Percentiles rank a stretch among this genome's conserved stretches.
Conservation (phyloP, 2,329 filamentous ascomycete genomes). For the Penicillium vulpinum region DNA sequence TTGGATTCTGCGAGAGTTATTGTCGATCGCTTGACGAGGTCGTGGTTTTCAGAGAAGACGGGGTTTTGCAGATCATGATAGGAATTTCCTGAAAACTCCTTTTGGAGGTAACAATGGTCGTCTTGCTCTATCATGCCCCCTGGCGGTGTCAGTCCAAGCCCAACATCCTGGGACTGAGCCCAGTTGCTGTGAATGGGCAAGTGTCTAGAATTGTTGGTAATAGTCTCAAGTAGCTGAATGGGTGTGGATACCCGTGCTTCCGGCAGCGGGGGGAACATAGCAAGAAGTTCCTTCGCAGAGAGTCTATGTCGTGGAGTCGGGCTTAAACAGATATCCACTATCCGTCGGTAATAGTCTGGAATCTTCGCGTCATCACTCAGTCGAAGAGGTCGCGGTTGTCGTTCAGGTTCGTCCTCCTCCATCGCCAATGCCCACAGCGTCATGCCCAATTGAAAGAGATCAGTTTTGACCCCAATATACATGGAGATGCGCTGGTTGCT, state of each 20-base stretch:
- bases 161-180: neutral
- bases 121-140: neutral
- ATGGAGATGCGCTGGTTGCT: slow-evolving; percentile 89
- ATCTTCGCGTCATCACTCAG: slow-evolving; percentile 58
- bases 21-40: slow-evolving; percentile 21
- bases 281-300: slow-evolving; percentile 71
- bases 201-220: slow-evolving; percentile 1
- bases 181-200: slow-evolving; percentile 12
- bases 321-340: slow-evolving; percentile 76
- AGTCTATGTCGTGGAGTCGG: slow-evolving; percentile 70
- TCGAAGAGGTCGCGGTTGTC: slow-evolving; percentile 67
- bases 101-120: slow-evolving; percentile 5
- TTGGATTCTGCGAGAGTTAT: slow-evolving; percentile 24
- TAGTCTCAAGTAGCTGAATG: slow-evolving; percentile 4
- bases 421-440: slow-evolving; percentile 89
- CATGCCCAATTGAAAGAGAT: slow-evolving; percentile 95
- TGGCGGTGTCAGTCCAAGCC: neutral
- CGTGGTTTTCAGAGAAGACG: slow-evolving; percentile 13
- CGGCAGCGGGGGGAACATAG: slow-evolving; percentile 59
- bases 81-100: slow-evolving; percentile 4
- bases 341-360: slow-evolving; percentile 74
- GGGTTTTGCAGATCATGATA: slow-evolving; percentile 6
- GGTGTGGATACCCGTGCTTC: slow-evolving; percentile 16
- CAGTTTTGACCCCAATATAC: slow-evolving; percentile 97
- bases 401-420: slow-evolving; percentile 86